phyloP scores from a whole-genome alignment of 805 yeast genomes.

The Tetrapisispora taiwanensis region DNA sequence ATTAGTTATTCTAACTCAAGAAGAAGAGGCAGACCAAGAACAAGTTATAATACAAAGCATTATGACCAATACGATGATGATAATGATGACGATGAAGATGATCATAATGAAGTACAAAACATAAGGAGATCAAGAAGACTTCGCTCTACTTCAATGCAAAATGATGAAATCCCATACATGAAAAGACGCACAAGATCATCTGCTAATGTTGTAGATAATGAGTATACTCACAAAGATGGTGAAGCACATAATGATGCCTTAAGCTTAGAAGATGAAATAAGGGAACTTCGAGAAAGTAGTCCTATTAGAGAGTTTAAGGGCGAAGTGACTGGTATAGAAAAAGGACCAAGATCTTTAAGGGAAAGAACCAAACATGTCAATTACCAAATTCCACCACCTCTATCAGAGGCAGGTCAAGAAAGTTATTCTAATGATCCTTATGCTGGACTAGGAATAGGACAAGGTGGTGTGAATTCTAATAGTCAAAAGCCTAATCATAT shows the following conservation, averaged over 20 bases:
- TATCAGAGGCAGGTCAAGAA: slow-evolving; percentile 32
- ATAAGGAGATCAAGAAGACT: slow-evolving; percentile 7
- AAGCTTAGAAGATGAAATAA: slow-evolving; percentile 54
- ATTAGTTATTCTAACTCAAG: background rate
- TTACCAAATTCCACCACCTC: slow-evolving; percentile 77
- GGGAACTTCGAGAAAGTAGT: slow-evolving; percentile 55
- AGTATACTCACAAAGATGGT: slow-evolving; percentile 17
- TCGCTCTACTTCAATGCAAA: slow-evolving; percentile 4
- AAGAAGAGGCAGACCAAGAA: slow-evolving; percentile 1
- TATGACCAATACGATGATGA: slow-evolving; percentile 3
- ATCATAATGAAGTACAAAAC: slow-evolving; percentile 8
- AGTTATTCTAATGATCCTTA: slow-evolving; percentile 9
- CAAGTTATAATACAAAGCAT: slow-evolving; percentile 1
- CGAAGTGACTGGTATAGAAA: slow-evolving; percentile 1
- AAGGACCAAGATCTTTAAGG: slow-evolving; percentile 39
- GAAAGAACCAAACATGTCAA: slow-evolving; percentile 67
- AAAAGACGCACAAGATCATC: slow-evolving; percentile 19
- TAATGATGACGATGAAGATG: slow-evolving; percentile 7
- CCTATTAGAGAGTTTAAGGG: slow-evolving; percentile 33
- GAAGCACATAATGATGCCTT: slow-evolving; percentile 15
- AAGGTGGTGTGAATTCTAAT: background rate
- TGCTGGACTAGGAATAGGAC: background rate
- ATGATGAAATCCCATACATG: slow-evolving; percentile 12
- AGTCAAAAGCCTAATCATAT: slow-evolving; percentile 4
- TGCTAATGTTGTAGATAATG: slow-evolving; percentile 15